Evolutionary conservation across 352 stramenopile genomes (phyloP).

Genomic region (Globisporangium carolinianum): DNA sequence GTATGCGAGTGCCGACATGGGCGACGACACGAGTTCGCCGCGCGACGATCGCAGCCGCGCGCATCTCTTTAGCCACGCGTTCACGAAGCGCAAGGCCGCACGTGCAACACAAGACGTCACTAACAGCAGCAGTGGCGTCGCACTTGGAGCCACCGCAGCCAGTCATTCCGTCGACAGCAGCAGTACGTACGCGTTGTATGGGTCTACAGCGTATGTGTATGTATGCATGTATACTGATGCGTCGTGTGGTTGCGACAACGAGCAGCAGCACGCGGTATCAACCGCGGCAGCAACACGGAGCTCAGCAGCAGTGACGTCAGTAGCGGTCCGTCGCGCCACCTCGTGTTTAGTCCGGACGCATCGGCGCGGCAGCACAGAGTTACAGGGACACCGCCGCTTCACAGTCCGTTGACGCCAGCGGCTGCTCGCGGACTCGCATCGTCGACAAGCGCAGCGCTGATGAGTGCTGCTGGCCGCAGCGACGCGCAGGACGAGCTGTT

Average conservation of each 20-base stretch:
- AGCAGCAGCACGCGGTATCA: conserved; percentile 3
- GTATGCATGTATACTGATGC: background rate
- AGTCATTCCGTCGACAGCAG: background rate
- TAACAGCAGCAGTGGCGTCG: background rate
- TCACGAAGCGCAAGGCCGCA: conserved; percentile 8
- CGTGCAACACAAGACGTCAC: background rate
- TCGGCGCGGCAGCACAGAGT: background rate
- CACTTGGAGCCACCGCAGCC: no score
- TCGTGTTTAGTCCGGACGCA: conserved; percentile 39
- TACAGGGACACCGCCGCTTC: conserved; percentile 7
- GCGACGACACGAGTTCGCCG: background rate
- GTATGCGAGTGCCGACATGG: conserved; percentile 1
- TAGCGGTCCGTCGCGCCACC: conserved; percentile 9
- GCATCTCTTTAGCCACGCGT: conserved; percentile 14
- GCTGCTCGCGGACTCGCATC: no score
- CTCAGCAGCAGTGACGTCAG: no score
- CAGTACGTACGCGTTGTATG: no score
- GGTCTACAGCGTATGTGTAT: no score
- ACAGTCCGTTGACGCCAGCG: background rate
- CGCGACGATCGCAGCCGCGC: conserved; percentile 7
- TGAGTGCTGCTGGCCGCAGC: background rate
- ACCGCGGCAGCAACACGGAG: conserved; percentile 9
- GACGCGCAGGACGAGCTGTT: conserved; percentile 60
- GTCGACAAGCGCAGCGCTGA: background rate
- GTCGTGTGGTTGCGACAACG: conserved; percentile 1